Evolutionary conservation across 73 alveolate species (phyloP).

Genomic region (Uronychia setigera): DNA sequence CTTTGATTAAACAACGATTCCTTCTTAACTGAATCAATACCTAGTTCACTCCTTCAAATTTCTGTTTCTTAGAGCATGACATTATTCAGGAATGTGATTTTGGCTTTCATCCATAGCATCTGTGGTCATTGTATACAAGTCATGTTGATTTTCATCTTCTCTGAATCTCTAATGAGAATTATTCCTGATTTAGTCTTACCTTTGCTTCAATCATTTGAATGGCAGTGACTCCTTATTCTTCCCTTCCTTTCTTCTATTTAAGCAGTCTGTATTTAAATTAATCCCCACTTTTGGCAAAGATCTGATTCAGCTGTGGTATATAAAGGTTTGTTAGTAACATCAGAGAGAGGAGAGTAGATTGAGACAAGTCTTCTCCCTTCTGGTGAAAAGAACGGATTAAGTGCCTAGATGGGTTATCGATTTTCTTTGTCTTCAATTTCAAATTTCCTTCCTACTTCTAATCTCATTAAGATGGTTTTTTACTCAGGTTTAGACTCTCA

Average conservation of each 20-base stretch:
- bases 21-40: no score
- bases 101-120: no score
- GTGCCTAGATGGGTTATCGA: not conserved
- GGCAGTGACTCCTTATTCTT: no score
- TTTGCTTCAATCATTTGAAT: no score
- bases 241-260: no score
- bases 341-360: not conserved
- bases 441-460: no score
- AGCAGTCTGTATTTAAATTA: no score
- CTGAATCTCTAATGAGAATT: no score
- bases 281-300: not conserved
- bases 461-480: not conserved
- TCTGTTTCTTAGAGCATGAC: not conserved
- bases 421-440: no score
- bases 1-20: not conserved
- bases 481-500: not conserved
- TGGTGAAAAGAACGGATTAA: not conserved
- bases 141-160: no score
- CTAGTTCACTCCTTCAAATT: no score
- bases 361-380: not conserved
- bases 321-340: not conserved
- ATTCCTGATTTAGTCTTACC: no score
- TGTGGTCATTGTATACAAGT: not conserved
- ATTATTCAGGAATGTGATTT: not conserved
- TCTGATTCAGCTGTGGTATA: not conserved